These are phyloP conservation scores for Chaetomiaceae sp. DNA, from an alignment of 2,329 filamentous ascomycete species.

Conservation along the genomic window DNA sequence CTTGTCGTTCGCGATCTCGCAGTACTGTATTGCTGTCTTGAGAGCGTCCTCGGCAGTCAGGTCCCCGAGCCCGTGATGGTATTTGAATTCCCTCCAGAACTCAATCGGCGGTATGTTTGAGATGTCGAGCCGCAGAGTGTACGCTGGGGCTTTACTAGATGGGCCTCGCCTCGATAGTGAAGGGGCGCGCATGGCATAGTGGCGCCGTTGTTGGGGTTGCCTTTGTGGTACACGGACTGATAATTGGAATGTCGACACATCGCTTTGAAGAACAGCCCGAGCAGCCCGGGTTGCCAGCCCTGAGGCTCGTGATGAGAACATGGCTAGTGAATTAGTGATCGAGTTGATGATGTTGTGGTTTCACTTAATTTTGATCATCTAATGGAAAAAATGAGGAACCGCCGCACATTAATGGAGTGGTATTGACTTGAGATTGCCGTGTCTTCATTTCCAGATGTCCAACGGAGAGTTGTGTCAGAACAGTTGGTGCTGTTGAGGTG, in stretches of 20 bases:
- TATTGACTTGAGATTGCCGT: too few species aligned
- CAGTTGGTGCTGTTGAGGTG: too few species aligned
- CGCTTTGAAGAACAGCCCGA: not conserved
- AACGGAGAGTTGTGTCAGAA: too few species aligned
- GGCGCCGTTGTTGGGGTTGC: not conserved
- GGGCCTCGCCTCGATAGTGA: not conserved
- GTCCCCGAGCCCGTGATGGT: slow-evolving; percentile 15
- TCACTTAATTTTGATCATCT: not conserved
- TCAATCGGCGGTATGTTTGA: slow-evolving; percentile 28
- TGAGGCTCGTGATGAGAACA: slow-evolving; percentile 5
- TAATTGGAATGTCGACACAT: not conserved
- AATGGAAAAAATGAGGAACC: too few species aligned
- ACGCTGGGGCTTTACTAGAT: too few species aligned
- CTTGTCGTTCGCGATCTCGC: slow-evolving; percentile 20
- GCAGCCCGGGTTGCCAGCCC: not conserved
- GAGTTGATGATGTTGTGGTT: not conserved
- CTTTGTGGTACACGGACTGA: not conserved
- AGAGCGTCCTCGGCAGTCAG: slow-evolving; percentile 26
- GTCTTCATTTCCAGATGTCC: too few species aligned
- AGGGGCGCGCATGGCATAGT: not conserved
- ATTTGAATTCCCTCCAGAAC: slow-evolving; percentile 26
- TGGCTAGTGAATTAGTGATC: not conserved
- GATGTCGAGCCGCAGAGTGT: not conserved
- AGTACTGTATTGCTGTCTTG: slow-evolving; percentile 26
- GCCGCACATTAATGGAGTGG: too few species aligned